A percentile compares a stretch with the other conserved stretches of the same genome.
Evolutionary conservation across 805 yeast genomes (phyloP).

Genomic region (Saccharomyces kudriavzevii): DNA sequence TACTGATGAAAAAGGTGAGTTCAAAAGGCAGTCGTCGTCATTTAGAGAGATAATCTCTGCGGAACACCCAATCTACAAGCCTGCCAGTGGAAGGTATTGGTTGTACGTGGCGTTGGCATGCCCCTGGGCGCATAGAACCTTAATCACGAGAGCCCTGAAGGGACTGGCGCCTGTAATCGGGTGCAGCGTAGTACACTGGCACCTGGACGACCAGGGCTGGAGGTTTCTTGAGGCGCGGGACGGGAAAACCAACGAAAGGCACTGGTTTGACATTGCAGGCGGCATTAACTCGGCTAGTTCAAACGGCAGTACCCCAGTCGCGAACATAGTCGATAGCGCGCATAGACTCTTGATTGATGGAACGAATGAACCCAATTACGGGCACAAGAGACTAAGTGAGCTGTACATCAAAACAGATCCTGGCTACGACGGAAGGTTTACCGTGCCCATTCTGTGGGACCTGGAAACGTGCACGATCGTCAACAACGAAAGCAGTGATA

Average conservation of each 20-base stretch:
- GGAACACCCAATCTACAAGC: slow-evolving; percentile 47
- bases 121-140: slow-evolving; percentile 87
- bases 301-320: slow-evolving; percentile 4
- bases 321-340: slow-evolving; percentile 7
- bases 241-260: slow-evolving; percentile 2
- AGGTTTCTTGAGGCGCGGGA: slow-evolving; percentile 37
- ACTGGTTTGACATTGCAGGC: slow-evolving; percentile 10
- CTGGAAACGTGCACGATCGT: slow-evolving; percentile 71
- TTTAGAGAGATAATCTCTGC: slow-evolving; percentile 58
- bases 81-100: slow-evolving; percentile 75
- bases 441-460: slow-evolving; percentile 92
- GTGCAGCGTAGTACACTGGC: slow-evolving; percentile 83
- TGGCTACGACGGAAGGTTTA: slow-evolving; percentile 67
- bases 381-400: slow-evolving; percentile 52
- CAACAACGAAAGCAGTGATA: slow-evolving; percentile 81
- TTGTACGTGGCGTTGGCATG: slow-evolving; percentile 79
- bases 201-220: slow-evolving; percentile 82
- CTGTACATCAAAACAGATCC: slow-evolving; percentile 68
- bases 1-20: slow-evolving; percentile 40
- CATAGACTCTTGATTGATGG: slow-evolving; percentile 22
- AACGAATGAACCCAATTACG: slow-evolving; percentile 52
- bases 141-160: slow-evolving; percentile 62
- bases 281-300: slow-evolving; percentile 1
- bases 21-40: slow-evolving; percentile 38
- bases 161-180: slow-evolving; percentile 54